These are phyloP conservation scores for Brassica napus DNA, from an alignment of 345 rosid species.

Conservation along the genomic window Da-Ae NC_063452.1:49431001-49431500, in stretches of 20 bases:
- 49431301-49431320: conserved; percentile 45
- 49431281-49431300: conserved; percentile 66
- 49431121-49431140: not conserved
- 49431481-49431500: conserved; percentile 48
- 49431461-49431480: conserved; percentile 46
- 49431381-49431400: not conserved
- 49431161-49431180: not conserved
- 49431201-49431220: conserved; percentile 1
- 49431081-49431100: conserved; percentile 83
- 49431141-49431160: not conserved
- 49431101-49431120: not conserved
- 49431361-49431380: conserved; percentile 16
- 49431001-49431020: conserved; percentile 95
- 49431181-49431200: conserved; percentile 10
- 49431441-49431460: conserved; percentile 47
- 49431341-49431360: not conserved
- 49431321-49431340: conserved; percentile 53
- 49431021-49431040: conserved; percentile 99
- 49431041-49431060: conserved; percentile 84
- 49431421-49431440: conserved; percentile 71
- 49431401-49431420: not conserved
- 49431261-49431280: conserved; percentile 90
- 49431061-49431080: conserved; percentile 82
- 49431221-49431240: conserved; percentile 16
- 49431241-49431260: conserved; percentile 90